These are phyloP conservation scores for Clonostachys chloroleuca DNA, from an alignment of 2,329 filamentous ascomycete genomes.

Conservation along the genomic window DNA sequence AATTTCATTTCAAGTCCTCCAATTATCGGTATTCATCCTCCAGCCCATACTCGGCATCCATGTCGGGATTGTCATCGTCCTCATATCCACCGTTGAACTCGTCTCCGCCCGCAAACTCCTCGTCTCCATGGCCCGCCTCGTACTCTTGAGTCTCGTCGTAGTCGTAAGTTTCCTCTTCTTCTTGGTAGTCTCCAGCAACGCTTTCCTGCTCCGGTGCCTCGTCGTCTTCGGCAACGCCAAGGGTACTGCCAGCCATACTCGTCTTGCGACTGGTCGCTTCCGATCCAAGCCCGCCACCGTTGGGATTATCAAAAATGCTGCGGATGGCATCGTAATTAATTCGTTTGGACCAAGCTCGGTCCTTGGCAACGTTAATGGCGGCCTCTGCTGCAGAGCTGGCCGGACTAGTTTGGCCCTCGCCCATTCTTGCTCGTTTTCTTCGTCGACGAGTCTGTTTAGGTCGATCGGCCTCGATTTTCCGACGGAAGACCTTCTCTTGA, in stretches of 20 bases:
- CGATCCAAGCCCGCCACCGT: slow-evolving; percentile 40
- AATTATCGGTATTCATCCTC: too few species aligned
- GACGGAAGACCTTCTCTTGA: slow-evolving; percentile 76
- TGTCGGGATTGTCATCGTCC: slow-evolving; percentile 25
- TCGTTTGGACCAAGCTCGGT: slow-evolving; percentile 65
- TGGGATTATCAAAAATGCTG: slow-evolving; percentile 47
- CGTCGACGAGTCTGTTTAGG: slow-evolving; percentile 55
- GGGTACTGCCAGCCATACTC: slow-evolving; percentile 26
- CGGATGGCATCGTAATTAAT: slow-evolving; percentile 68
- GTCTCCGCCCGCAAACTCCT: slow-evolving; percentile 22
- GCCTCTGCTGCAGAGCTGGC: slow-evolving; percentile 67
- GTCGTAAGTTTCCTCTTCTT: slow-evolving; percentile 22
- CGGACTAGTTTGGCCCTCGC: slow-evolving; percentile 60
- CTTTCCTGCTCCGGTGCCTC: slow-evolving; percentile 26
- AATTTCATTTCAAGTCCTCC: too few species aligned
- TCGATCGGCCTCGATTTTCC: slow-evolving; percentile 56
- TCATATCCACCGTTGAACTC: slow-evolving; percentile 24
- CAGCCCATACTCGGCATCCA: slow-evolving; percentile 15
- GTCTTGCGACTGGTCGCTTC: slow-evolving; percentile 42
- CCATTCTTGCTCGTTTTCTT: slow-evolving; percentile 52
- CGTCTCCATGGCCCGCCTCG: slow-evolving; percentile 23
- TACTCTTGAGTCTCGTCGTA: slow-evolving; percentile 29
- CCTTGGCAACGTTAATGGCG: slow-evolving; percentile 62
- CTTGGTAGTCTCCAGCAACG: slow-evolving; percentile 23
- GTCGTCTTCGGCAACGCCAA: slow-evolving; percentile 13